Conservation (phyloP, 2,329 filamentous ascomycete genomes). For the Xylaria sp. region DNA sequence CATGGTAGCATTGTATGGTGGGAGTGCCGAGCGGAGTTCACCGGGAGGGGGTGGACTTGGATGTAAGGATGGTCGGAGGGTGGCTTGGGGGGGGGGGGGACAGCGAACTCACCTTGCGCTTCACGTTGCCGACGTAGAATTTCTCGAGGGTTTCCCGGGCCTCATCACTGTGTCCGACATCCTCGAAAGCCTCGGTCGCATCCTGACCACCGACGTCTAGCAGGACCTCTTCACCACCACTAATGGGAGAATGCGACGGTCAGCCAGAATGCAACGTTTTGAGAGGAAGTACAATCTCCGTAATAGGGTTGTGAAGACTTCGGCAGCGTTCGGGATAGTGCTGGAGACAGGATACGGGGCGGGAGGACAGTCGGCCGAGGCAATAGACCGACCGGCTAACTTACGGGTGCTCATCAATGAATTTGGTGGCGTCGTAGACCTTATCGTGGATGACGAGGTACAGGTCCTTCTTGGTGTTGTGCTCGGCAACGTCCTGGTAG, state of each 20-base stretch:
- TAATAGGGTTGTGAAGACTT: background rate
- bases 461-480: conserved; percentile 93
- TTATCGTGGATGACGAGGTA: conserved; percentile 94
- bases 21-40: background rate
- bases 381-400: no score
- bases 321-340: background rate
- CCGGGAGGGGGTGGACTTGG: no score
- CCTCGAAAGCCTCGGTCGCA: conserved; percentile 96
- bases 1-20: no score
- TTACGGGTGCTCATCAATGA: conserved; percentile 96
- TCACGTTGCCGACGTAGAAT: conserved; percentile 76
- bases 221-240: conserved; percentile 97
- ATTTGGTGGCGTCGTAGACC: conserved; percentile 88
- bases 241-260: conserved; percentile 48
- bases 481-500: conserved; percentile 79
- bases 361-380: conserved; percentile 10
- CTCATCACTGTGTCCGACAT: conserved; percentile 98
- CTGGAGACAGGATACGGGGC: background rate
- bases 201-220: conserved; percentile 96
- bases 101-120: conserved; percentile 73
- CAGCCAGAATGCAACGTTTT: conserved; percentile 28
- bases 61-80: conserved; percentile 5
- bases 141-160: conserved; percentile 89
- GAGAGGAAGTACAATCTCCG: background rate
- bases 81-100: conserved; percentile 29